A percentile compares a stretch with the other conserved stretches of the same genome.
phyloP scores from a whole-genome alignment of 345 rosid genomes.

The Cardiospermum halicacabum region DNA sequence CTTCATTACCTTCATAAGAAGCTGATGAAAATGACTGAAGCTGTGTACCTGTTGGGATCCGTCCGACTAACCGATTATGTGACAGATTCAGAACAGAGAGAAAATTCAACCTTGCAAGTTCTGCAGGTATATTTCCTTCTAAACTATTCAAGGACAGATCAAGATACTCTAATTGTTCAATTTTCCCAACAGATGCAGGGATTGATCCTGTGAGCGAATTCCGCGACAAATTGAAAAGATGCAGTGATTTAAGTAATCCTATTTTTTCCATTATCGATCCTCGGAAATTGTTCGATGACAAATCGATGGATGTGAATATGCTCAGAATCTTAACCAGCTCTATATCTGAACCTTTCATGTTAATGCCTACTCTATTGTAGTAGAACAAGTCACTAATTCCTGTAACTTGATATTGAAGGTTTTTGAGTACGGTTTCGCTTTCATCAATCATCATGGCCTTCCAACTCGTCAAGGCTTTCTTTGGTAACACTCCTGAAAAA shows the following conservation, averaged over 20 bases:
- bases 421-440: no score
- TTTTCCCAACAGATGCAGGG: constrained; percentile 19
- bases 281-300: constrained; percentile 19
- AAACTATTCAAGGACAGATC: constrained; percentile 31
- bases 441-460: no score
- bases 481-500: no score
- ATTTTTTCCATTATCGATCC: constrained; percentile 28
- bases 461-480: no score
- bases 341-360: constrained; percentile 32
- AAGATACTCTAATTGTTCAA: constrained; percentile 25
- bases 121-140: constrained; percentile 20
- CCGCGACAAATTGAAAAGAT: constrained; percentile 39
- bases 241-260: no score
- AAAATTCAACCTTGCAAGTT: no score
- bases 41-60: constrained; percentile 20
- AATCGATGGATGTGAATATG: constrained; percentile 31
- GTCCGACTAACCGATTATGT: constrained; percentile 21
- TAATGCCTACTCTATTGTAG: constrained; percentile 35
- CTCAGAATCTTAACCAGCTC: constrained; percentile 38
- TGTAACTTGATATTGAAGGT: no score
- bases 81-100: constrained; percentile 33
- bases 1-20: constrained; percentile 23
- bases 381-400: no score
- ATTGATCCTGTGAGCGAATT: constrained; percentile 19
- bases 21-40: constrained; percentile 17